These are phyloP conservation scores for Ophiostoma populinum DNA, from an alignment of 2,329 filamentous ascomycete species.

Conservation along the genomic window DNA sequence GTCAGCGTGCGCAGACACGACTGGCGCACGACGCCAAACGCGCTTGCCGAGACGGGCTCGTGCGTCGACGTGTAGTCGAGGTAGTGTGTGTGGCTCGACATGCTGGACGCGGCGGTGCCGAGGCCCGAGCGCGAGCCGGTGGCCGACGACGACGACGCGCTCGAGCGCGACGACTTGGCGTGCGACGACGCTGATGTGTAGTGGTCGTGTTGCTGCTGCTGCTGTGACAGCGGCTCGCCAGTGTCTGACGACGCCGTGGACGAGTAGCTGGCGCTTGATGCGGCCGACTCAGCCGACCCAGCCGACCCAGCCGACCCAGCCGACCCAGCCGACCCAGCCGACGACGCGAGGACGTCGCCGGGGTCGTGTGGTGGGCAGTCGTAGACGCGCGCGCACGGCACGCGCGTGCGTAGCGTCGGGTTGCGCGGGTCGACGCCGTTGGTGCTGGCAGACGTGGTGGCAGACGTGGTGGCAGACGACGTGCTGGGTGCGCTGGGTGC, in stretches of 20 bases:
- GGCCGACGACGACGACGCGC: constrained; percentile 27
- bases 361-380: constrained; percentile 21
- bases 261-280: no score
- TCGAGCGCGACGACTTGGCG: constrained; percentile 34
- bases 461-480: neutral
- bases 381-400: constrained; percentile 42
- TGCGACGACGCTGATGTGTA: constrained; percentile 31
- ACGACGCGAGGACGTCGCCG: no score
- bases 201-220: constrained; percentile 14
- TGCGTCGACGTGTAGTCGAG: constrained; percentile 53
- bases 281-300: no score
- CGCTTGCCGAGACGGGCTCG: constrained; percentile 41
- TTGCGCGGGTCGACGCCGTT: constrained; percentile 19
- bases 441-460: constrained; percentile 2
- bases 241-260: constrained; percentile 29
- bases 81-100: constrained; percentile 39
- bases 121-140: neutral
- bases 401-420: constrained; percentile 42
- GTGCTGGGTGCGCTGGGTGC: neutral
- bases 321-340: no score
- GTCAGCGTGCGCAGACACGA: constrained; percentile 50
- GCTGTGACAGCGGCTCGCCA: constrained; percentile 33
- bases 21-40: constrained; percentile 48
- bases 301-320: no score
- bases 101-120: neutral